Percentiles rank a stretch among this genome's conserved stretches.
Conservation (phyloP, 441 rosid genomes). For the Syzygium syzygioides region DNA sequence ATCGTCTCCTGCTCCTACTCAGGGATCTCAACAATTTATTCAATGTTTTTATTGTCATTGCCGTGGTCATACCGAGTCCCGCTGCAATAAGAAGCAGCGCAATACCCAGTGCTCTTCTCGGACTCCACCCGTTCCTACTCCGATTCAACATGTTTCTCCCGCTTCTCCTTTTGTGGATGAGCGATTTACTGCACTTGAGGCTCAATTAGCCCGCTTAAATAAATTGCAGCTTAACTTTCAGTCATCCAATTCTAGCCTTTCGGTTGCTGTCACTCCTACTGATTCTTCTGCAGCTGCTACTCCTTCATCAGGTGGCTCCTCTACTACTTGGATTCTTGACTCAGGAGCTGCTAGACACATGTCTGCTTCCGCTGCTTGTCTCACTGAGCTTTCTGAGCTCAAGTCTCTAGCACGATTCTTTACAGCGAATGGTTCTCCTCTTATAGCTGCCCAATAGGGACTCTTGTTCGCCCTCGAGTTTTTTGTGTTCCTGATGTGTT, state of each 20-base stretch:
- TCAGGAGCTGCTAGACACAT: background rate
- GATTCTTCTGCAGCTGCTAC: accelerated
- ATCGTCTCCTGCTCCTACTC: too few species aligned
- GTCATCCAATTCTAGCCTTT: too few species aligned
- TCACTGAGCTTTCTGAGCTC: background rate
- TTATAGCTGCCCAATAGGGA: background rate
- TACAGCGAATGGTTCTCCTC: background rate
- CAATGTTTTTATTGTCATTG: background rate
- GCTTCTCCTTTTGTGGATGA: too few species aligned
- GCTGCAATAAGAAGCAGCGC: accelerated
- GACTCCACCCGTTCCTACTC: too few species aligned
- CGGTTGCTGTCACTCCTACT: too few species aligned
- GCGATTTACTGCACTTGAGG: too few species aligned
- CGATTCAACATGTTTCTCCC: too few species aligned
- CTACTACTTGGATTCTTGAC: background rate
- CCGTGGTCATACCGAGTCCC: background rate
- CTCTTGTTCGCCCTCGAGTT: background rate
- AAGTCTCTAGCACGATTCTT: background rate
- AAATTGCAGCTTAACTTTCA: too few species aligned
- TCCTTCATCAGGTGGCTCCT: background rate
- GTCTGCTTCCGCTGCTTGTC: background rate
- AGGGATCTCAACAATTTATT: too few species aligned
- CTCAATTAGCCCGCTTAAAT: too few species aligned
- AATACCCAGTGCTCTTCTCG: too few species aligned
- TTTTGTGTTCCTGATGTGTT: background rate